Conservation (phyloP, 352 stramenopile genomes). For the Phytophthora sansomeana region DNA sequence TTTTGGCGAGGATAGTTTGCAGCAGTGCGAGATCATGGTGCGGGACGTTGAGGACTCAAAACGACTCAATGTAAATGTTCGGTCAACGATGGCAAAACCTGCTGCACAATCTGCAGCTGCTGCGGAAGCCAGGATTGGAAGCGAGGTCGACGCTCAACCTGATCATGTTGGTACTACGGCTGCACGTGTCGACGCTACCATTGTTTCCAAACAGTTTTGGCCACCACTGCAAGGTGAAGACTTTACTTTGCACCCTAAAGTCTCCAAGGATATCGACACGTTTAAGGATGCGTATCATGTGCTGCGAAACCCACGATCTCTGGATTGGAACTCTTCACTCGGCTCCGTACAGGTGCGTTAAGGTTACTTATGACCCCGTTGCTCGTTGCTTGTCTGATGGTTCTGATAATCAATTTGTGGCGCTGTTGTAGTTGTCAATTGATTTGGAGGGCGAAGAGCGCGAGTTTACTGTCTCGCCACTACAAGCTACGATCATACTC, state of each 20-base stretch:
- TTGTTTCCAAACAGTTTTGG: slow-evolving; percentile 98
- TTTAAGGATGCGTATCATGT: slow-evolving; percentile 93
- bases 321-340: slow-evolving; percentile 95
- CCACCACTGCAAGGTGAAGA: slow-evolving; percentile 94
- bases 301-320: slow-evolving; percentile 94
- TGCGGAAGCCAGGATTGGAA: slow-evolving; percentile 9
- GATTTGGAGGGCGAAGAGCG: slow-evolving; percentile 87
- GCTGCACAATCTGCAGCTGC: not conserved
- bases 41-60: slow-evolving; percentile 98
- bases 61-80: slow-evolving; percentile 92
- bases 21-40: slow-evolving; percentile 98
- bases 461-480: slow-evolving; percentile 91
- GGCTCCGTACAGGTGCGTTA: slow-evolving; percentile 90
- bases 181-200: slow-evolving; percentile 88
- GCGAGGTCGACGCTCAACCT: not conserved
- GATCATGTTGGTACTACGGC: not conserved
- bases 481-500: slow-evolving; percentile 95
- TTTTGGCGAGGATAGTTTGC: slow-evolving; percentile 95
- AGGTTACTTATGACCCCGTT: not conserved
- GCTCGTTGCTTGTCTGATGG: not conserved
- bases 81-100: slow-evolving; percentile 46
- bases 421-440: slow-evolving; percentile 64
- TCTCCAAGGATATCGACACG: slow-evolving; percentile 81
- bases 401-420: slow-evolving; percentile 10
- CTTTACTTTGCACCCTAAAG: slow-evolving; percentile 89